phyloP scores from a whole-genome alignment of 176 grass and related monocot genomes.

The Oryza longistaminata region DNA sequence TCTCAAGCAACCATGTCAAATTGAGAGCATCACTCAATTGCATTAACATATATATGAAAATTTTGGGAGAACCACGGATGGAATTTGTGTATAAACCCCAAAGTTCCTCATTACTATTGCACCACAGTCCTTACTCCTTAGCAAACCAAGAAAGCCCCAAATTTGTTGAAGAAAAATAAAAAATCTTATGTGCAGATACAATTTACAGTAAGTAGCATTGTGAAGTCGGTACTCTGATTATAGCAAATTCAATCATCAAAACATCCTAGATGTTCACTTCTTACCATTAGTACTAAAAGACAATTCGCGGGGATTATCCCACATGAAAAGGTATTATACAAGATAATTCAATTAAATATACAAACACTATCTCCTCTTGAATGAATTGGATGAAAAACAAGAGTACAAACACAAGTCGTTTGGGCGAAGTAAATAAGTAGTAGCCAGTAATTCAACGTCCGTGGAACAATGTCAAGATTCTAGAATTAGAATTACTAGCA shows the following conservation, averaged over 20 bases:
- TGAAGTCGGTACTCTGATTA: not conserved
- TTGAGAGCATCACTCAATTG: not conserved
- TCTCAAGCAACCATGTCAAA: not conserved
- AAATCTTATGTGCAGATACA: not conserved
- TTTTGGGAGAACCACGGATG: not conserved
- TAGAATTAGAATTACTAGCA: not conserved
- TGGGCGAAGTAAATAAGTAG: not conserved
- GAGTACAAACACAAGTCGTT: not conserved
- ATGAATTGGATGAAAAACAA: not conserved
- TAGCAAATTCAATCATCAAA: conserved; percentile 2
- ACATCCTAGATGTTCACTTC: not conserved
- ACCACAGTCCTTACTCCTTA: not conserved
- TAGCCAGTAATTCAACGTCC: not conserved
- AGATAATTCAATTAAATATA: not conserved
- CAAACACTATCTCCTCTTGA: not conserved
- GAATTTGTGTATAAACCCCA: not conserved
- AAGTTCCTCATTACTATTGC: not conserved
- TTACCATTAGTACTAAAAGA: not conserved
- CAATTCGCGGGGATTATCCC: too few species aligned
- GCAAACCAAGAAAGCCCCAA: not conserved
- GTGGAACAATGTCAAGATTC: not conserved
- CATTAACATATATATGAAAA: not conserved
- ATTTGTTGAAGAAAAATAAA: not conserved
- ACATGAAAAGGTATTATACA: not conserved
- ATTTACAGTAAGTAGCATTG: not conserved